These are phyloP conservation scores for Paraphaeosphaeria sporulosa DNA, from an alignment of 2,329 filamentous ascomycete species.

Conservation along the genomic window DNA sequence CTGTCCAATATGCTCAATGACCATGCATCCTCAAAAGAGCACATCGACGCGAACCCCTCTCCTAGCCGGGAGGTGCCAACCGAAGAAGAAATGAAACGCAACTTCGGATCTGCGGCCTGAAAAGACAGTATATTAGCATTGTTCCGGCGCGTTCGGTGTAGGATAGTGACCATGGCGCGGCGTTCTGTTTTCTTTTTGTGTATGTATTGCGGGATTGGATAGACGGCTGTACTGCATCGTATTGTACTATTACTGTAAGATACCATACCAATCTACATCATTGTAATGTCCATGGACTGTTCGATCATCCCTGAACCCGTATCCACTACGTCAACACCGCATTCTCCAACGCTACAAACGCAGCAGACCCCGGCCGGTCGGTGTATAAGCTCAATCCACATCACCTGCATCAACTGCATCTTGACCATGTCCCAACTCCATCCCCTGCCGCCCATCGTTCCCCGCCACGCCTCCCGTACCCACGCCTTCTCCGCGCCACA, in stretches of 20 bases:
- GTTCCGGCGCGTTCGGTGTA: background rate
- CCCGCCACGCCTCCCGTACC: background rate
- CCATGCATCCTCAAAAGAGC: background rate
- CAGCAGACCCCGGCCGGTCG: slow-evolving; percentile 11
- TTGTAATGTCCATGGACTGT: background rate
- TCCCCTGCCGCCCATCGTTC: background rate
- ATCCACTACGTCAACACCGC: background rate
- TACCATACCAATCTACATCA: slow-evolving; percentile 3
- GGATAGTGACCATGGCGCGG: background rate
- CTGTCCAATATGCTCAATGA: slow-evolving; percentile 11
- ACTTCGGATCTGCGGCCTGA: background rate
- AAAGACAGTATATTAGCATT: background rate
- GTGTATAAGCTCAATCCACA: too few relatives aligned
- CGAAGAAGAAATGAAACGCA: slow-evolving; percentile 1
- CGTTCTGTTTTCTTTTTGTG: background rate
- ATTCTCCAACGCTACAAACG: slow-evolving; percentile 8
- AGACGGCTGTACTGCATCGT: slow-evolving; percentile 5
- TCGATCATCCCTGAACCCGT: background rate
- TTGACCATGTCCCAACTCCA: slow-evolving; percentile 13
- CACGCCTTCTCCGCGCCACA: too few relatives aligned
- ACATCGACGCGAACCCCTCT: background rate
- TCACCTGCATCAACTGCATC: slow-evolving; percentile 13
- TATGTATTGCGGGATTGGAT: background rate
- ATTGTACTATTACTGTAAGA: slow-evolving; percentile 13
- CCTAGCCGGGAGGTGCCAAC: background rate